Percentiles rank a stretch among this genome's conserved stretches.
These are phyloP conservation scores for Candida awuae DNA, from an alignment of 805 yeast genomes.

Conservation along the genomic window DNA sequence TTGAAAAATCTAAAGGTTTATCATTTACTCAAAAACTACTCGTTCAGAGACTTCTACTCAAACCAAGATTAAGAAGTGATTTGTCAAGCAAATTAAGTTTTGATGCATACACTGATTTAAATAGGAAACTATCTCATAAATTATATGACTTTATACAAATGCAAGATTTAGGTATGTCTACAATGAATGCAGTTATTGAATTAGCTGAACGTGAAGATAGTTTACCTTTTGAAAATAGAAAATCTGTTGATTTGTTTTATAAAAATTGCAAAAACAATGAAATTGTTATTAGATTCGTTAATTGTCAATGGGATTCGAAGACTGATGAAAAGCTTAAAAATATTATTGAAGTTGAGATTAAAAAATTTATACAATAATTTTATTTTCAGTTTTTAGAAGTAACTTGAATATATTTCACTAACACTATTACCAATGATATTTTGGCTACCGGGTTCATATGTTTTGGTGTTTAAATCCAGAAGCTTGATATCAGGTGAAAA, in stretches of 20 bases:
- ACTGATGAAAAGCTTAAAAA: slow-evolving; percentile 2
- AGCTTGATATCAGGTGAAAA: slow-evolving; percentile 10
- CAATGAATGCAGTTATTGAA: slow-evolving; percentile 25
- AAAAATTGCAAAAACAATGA: background rate
- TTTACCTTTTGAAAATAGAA: slow-evolving; percentile 11
- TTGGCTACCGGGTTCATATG: slow-evolving; percentile 2
- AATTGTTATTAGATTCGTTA: slow-evolving; percentile 6
- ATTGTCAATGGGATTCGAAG: slow-evolving; percentile 5
- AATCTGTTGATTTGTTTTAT: slow-evolving; percentile 8
- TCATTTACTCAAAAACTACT: slow-evolving; percentile 39
- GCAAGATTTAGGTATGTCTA: slow-evolving; percentile 14
- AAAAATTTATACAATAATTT: background rate
- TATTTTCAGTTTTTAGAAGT: slow-evolving; percentile 1
- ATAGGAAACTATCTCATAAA: slow-evolving; percentile 52
- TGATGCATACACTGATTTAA: slow-evolving; percentile 45
- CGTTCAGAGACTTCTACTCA: slow-evolving; percentile 49
- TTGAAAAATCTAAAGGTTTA: no score
- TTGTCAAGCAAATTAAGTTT: slow-evolving; percentile 17
- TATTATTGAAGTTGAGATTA: slow-evolving; percentile 2
- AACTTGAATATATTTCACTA: slow-evolving; percentile 9
- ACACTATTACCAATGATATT: slow-evolving; percentile 11
- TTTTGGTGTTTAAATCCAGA: slow-evolving; percentile 7
- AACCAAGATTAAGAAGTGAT: slow-evolving; percentile 38
- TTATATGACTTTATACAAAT: slow-evolving; percentile 34
- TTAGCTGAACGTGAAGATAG: slow-evolving; percentile 23